phyloP scores from a whole-genome alignment of 306 rosid species.

The Cajanus cajan region DNA sequence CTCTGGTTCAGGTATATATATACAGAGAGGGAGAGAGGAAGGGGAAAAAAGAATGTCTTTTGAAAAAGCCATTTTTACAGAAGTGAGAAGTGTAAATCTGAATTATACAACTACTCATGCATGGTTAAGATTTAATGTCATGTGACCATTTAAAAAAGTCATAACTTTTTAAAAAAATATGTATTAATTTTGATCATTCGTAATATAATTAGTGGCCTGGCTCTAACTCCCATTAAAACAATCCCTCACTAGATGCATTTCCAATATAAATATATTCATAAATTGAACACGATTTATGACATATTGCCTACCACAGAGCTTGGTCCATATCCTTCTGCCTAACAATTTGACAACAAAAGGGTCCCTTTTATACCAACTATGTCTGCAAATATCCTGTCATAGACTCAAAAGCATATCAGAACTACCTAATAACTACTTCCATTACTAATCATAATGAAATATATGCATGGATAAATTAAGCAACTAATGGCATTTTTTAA shows the following conservation, averaged over 20 bases:
- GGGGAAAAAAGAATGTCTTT: too few species aligned
- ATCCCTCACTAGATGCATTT: too few species aligned
- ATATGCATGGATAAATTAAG: neutral
- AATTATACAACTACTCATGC: too few species aligned
- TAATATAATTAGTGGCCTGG: too few species aligned
- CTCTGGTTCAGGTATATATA: too few species aligned
- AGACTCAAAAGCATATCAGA: neutral
- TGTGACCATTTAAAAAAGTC: too few species aligned
- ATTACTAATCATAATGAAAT: neutral
- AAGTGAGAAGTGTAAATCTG: neutral
- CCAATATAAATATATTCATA: too few species aligned
- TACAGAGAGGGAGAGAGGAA: too few species aligned
- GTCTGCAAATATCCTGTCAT: slow-evolving; percentile 5
- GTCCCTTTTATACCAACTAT: neutral
- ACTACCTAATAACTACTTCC: neutral
- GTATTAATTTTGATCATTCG: too few species aligned
- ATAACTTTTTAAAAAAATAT: too few species aligned
- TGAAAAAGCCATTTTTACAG: neutral
- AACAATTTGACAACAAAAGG: neutral
- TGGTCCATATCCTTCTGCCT: neutral
- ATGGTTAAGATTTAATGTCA: too few species aligned
- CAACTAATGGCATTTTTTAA: neutral
- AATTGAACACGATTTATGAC: neutral
- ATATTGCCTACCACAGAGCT: slow-evolving; percentile 5
- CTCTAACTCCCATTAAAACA: too few species aligned